Evolutionary conservation across 2,329 filamentous ascomycete species (phyloP).

Genomic region (Aspergillus sp.): DNA sequence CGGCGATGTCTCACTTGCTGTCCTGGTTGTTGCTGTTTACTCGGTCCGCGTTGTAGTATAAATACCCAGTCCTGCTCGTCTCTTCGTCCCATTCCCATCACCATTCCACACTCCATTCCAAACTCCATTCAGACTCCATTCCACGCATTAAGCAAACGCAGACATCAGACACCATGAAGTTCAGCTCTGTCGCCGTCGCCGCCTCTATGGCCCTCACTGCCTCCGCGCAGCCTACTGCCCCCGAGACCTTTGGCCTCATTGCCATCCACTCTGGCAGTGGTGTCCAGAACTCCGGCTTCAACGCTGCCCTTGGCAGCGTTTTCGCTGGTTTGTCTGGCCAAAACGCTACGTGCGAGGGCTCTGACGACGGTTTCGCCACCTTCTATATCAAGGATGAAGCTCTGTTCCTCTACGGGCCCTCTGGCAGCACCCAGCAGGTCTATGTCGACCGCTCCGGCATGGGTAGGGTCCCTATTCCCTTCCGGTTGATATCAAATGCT

Average conservation of each 20-base stretch:
- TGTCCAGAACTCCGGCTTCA: constrained; percentile 50
- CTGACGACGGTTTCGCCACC: constrained; percentile 45
- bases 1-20: too few relatives aligned
- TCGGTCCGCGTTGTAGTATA: too few relatives aligned
- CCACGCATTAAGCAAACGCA: too few relatives aligned
- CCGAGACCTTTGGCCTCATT: constrained; percentile 50
- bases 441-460: constrained; percentile 60
- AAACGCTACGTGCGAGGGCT: constrained; percentile 49
- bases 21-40: too few relatives aligned
- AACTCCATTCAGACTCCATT: too few relatives aligned
- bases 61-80: too few relatives aligned
- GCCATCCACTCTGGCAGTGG: constrained; percentile 51
- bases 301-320: constrained; percentile 48
- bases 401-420: constrained; percentile 51
- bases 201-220: constrained; percentile 33
- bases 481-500: background rate
- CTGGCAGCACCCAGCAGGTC: constrained; percentile 49
- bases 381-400: constrained; percentile 51
- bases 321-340: constrained; percentile 47
- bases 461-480: constrained; percentile 42
- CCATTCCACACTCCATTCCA: too few relatives aligned
- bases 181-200: constrained; percentile 28
- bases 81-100: too few relatives aligned
- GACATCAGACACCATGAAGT: constrained; percentile 18
- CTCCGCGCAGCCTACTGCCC: constrained; percentile 22